Evolutionary conservation across 1,284 basidiomycete species (phyloP).

Genomic region (Inonotus hispidus): DNA sequence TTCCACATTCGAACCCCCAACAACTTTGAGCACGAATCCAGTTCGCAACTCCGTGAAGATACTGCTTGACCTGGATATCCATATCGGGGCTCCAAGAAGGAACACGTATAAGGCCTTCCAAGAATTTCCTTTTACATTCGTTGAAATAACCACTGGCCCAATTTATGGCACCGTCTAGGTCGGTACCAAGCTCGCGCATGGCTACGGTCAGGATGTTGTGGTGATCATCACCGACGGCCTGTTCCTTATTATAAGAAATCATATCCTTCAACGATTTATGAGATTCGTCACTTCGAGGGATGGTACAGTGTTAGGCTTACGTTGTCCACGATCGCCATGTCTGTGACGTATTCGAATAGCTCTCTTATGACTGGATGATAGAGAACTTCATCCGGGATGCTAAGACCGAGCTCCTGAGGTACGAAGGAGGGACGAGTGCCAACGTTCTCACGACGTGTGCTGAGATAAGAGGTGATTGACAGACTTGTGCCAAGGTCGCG

Average conservation of each 20-base stretch:
- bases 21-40: slow-evolving; percentile 38
- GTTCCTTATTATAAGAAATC: slow-evolving; percentile 9
- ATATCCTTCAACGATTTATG: neutral
- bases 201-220: slow-evolving; percentile 9
- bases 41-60: slow-evolving; percentile 37
- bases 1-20: slow-evolving; percentile 38
- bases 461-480: slow-evolving; percentile 54
- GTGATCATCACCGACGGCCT: slow-evolving; percentile 1
- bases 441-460: slow-evolving; percentile 48
- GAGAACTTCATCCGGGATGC: slow-evolving; percentile 50
- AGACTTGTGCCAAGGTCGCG: slow-evolving; percentile 43
- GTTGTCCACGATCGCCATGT: slow-evolving; percentile 57
- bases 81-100: slow-evolving; percentile 32
- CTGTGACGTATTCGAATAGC: slow-evolving; percentile 49
- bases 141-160: neutral
- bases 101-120: slow-evolving; percentile 19
- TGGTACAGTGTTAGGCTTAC: slow-evolving; percentile 30
- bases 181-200: neutral
- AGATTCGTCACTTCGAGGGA: neutral
- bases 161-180: slow-evolving; percentile 1
- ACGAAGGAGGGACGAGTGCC: slow-evolving; percentile 57
- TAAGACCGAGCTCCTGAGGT: slow-evolving; percentile 47
- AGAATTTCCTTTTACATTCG: neutral
- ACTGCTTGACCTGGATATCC: slow-evolving; percentile 29
- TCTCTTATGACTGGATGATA: slow-evolving; percentile 45